Base-by-base conservation (phyloP, 768 basidiomycete genomes). In the Amanita molliuscula region DNA sequence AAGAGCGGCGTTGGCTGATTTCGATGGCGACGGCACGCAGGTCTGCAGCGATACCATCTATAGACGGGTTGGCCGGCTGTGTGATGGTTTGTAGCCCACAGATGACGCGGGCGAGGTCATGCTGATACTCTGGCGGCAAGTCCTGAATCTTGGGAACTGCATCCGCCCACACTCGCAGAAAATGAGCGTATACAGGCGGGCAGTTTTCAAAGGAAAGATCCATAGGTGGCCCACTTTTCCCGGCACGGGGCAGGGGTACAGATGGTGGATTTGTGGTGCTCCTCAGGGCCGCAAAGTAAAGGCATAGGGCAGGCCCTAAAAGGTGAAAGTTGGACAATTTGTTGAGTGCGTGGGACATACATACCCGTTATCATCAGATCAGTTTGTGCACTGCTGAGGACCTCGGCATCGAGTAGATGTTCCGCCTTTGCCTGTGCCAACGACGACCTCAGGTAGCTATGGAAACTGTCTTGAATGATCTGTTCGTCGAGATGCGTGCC, bases 301-400 rank as follows among this genome's bases (percentile, higher is more conserved):
- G 73, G 53, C 84, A 88, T 11, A 93, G 69, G 0, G 89, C 86
- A 11, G 89, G 89, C 0, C 88, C 88, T 82, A 18, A 25, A 4
- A 40, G 16, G 16, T 6, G 48, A n/a, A 37, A 53, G 1, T 43
- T 20, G 13, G 41, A 2, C 13, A n/a, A 13, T 25, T 9, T n/a
- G 8, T 0, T 11, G 29, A 6, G 9, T 20, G 21, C 21, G 33
- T 36, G 16, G 20, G 11, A 10, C 28, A 21, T 40, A 51, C 51
- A 37, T 44, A 81, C 89, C 88, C 60, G 85, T 82, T 52, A 92
- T 84, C 88, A 91, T 91, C 26, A 92, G 65, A 70, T 92, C 88
- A 0, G 73, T 77, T 65, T 89, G 85, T 9, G 87, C 90, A 40
- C 81, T 83, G 31, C 81, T 82, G 4, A 92, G 68, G 1, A 88